phyloP scores from a whole-genome alignment of 2,329 filamentous ascomycete genomes.

The Ploettnerulaceae sp. region DNA sequence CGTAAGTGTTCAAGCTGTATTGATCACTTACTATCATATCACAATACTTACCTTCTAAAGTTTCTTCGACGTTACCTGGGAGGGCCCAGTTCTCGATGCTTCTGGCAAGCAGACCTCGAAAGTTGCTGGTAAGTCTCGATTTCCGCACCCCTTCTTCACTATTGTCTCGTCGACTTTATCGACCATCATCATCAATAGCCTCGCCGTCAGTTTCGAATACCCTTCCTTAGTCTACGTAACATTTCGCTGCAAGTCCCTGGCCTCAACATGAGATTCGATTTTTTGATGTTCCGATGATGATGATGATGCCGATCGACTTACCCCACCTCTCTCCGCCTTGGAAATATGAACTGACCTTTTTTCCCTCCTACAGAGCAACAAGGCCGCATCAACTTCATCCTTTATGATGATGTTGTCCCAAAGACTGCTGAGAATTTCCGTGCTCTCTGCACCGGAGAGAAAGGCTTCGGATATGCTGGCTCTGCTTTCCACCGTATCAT shows the following conservation, averaged over 20 bases:
- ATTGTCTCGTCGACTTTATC: constrained; percentile 19
- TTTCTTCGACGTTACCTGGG: constrained; percentile 71
- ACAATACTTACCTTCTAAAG: constrained; percentile 34
- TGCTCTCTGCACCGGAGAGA: constrained; percentile 76
- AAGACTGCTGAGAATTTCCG: constrained; percentile 98
- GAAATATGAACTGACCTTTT: constrained; percentile 26
- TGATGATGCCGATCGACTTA: constrained; percentile 20
- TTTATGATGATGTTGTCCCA: constrained; percentile 72
- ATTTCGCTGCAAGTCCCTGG: no score
- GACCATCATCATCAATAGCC: constrained; percentile 12
- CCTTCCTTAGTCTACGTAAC: no score
- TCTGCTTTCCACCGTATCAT: constrained; percentile 92
- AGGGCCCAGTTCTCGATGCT: constrained; percentile 64
- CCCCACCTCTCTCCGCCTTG: constrained; percentile 13
- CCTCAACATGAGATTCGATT: no score
- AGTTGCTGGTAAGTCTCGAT: constrained; percentile 52
- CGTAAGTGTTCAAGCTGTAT: constrained; percentile 46
- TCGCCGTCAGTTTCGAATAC: constrained; percentile 1
- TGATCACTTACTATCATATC: constrained; percentile 11
- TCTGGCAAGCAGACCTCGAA: constrained; percentile 49
- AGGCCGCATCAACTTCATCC: constrained; percentile 83
- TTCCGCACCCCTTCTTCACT: neutral
- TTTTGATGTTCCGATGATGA: constrained; percentile 19
- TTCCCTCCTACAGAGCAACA: constrained; percentile 47
- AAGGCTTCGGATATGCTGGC: constrained; percentile 77